phyloP scores from a whole-genome alignment of 805 yeast genomes.

The Brettanomyces custersianus region DNA sequence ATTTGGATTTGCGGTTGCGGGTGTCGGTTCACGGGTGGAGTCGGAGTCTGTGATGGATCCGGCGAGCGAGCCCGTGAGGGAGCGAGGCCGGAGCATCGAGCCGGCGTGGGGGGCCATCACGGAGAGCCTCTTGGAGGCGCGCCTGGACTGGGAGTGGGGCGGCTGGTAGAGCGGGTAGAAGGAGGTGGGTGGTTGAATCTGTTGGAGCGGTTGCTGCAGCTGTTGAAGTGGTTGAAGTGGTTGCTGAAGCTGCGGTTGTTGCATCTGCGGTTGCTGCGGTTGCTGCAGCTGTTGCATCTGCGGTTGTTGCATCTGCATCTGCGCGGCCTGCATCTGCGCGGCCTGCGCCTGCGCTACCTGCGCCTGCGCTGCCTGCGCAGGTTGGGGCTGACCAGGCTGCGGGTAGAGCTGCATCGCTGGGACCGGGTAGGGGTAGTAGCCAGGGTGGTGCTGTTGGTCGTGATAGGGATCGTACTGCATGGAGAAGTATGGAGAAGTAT shows the following conservation, averaged over 20 bases:
- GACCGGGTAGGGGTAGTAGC: too few relatives aligned
- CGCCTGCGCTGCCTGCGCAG: not conserved
- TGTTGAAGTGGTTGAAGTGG: not conserved
- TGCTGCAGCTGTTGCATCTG: conserved; percentile 5
- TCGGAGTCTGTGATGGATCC: not conserved
- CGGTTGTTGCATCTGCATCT: conserved; percentile 3
- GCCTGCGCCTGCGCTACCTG: not conserved
- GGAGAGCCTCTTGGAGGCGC: not conserved
- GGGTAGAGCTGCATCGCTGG: too few relatives aligned
- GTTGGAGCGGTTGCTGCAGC: not conserved
- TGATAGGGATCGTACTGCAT: not conserved
- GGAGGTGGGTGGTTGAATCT: not conserved
- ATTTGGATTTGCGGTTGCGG: not conserved
- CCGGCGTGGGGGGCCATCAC: not conserved
- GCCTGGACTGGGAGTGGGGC: not conserved
- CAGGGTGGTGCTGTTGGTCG: not conserved
- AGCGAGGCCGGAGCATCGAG: not conserved
- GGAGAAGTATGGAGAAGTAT: too few relatives aligned
- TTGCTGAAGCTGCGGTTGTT: conserved; percentile 5
- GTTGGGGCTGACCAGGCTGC: too few relatives aligned
- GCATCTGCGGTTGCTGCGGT: conserved; percentile 7
- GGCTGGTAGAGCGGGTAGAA: not conserved
- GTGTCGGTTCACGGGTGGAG: not conserved
- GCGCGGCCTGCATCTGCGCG: conserved; percentile 1
- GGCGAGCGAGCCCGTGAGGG: not conserved